Conservation (phyloP, 208 protist species). For the Trypanosomatidae sp. region DNA sequence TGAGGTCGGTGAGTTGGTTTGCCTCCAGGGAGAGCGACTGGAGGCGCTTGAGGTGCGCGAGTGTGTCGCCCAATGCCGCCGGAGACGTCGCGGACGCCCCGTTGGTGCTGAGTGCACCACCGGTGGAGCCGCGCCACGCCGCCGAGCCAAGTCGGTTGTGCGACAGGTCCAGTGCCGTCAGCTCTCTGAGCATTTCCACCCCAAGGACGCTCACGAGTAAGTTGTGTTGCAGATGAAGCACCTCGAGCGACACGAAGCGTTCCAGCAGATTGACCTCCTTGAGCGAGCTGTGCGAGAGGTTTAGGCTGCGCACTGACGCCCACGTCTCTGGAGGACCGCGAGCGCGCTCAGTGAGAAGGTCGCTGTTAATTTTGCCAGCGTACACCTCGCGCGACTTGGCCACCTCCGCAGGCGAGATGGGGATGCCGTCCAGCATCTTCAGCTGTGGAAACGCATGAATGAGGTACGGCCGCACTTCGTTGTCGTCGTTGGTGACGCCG, state of each 20-base stretch:
- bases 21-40: conserved; percentile 87
- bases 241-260: conserved; percentile 52
- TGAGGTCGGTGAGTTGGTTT: conserved; percentile 78
- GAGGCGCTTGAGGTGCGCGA: conserved; percentile 48
- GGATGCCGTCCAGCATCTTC: conserved; percentile 88
- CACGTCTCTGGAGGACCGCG: conserved; percentile 36
- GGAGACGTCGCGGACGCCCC: conserved; percentile 14
- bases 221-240: conserved; percentile 87
- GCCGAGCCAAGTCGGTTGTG: conserved; percentile 64
- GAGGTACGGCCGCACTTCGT: conserved; percentile 77
- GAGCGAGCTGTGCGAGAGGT: conserved; percentile 79
- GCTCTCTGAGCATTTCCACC: conserved; percentile 39
- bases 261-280: conserved; percentile 70
- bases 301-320: conserved; percentile 49
- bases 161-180: conserved; percentile 82
- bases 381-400: conserved; percentile 66
- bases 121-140: conserved; percentile 15
- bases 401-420: conserved; percentile 57
- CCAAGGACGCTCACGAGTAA: conserved; percentile 52
- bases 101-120: not conserved
- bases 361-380: conserved; percentile 75
- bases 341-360: conserved; percentile 70
- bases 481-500: conserved; percentile 6
- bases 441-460: conserved; percentile 92
- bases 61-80: conserved; percentile 37